Conservation (phyloP, 257 asterid genomes). For the Nicotiana undulata region DNA sequence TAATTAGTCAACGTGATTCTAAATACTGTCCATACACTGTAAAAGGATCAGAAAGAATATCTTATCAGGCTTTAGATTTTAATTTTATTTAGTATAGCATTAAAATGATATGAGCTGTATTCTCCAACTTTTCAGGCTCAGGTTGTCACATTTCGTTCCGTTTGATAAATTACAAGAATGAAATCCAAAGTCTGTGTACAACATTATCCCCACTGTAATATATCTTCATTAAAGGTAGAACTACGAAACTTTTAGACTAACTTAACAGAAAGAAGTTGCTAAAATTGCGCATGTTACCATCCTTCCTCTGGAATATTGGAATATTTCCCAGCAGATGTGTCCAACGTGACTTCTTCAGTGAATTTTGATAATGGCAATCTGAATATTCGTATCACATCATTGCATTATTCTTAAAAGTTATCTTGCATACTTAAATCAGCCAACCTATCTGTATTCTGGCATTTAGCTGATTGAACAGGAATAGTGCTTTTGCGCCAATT, state of each 20-base stretch:
- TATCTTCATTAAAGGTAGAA: neutral
- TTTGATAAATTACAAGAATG: too few species aligned
- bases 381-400: neutral
- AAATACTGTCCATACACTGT: too few species aligned
- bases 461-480: constrained; percentile 15
- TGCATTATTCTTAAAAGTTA: neutral
- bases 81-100: too few species aligned
- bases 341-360: neutral
- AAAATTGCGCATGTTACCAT: neutral
- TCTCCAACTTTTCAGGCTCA: too few species aligned
- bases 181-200: too few species aligned
- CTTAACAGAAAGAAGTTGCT: neutral
- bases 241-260: neutral
- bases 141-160: too few species aligned
- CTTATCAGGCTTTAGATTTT: too few species aligned
- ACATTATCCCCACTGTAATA: neutral
- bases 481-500: constrained; percentile 63
- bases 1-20: too few species aligned
- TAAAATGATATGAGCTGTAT: too few species aligned
- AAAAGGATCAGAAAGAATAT: too few species aligned
- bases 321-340: neutral
- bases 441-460: constrained; percentile 12
- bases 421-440: neutral
- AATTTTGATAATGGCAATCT: neutral
- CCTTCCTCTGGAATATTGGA: neutral